Evolutionary conservation across 257 asterid species (phyloP), one percentile per base, ranked within the genome.

Genomic region (Leonotis leonurus): DNA sequence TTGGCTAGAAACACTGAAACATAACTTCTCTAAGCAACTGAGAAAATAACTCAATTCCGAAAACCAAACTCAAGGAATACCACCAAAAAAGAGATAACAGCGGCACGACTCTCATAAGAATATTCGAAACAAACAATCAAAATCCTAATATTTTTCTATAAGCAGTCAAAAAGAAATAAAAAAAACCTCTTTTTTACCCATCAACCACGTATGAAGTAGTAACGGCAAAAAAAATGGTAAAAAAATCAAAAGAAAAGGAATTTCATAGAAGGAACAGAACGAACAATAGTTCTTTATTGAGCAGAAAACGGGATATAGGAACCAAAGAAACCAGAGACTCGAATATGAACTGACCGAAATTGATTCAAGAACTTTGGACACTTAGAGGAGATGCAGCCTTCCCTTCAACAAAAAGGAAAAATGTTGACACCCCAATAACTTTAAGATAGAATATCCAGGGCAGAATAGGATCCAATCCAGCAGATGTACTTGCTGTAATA

Each of bases 401-500:
- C 56, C 97, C 93, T 73, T 87, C 96, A 39, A 87, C 96, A 64
- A 90, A 90, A 46, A 87, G 72, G 72, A 85, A 81, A 76, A 90
- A 87, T 1, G 75, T 81, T 8, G 93, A 68, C 25, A 87, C 85
- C 29, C 97, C 97, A 35, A 90, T 75, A 60, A 85, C 86, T 67
- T 90, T 90, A 64, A 87, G 97, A 76, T 80, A 90, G 65, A 78
- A 90, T 80, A 90, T 79, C 96, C 95, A 87, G 0, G 95, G 97
- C 18, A 90, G 74, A 41, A 77, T 85, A 83, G 85, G 95, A 75
- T 90, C 93, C 76, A 90, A 77, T 69, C 93, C 78, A 41, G 86
- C 93, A 50, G 97, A 83, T 36, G 97, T 83, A 71, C 87, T 90
- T 33, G 95, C 78, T 30, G 88, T 83, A 56, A 90, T 76, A 59